Evolutionary conservation across 495 filamentous ascomycete species (phyloP).

Genomic region (Rusavskia elegans): DNA sequence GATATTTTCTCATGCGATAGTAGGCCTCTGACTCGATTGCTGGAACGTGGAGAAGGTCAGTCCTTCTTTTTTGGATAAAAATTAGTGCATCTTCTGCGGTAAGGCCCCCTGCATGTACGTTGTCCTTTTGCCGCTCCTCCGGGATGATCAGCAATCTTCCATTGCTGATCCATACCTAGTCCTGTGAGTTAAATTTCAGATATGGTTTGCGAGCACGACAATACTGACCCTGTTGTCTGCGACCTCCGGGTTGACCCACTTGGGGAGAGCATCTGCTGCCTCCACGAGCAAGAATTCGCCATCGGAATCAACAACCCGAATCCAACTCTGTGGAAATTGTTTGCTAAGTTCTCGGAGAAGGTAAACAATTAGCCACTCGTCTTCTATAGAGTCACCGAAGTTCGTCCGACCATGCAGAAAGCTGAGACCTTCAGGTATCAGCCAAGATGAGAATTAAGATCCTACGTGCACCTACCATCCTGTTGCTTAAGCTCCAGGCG

Average conservation of each 20-base stretch:
- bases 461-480: constrained; percentile 30
- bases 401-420: constrained; percentile 56
- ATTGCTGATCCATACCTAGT: constrained; percentile 57
- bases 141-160: constrained; percentile 65
- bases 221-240: constrained; percentile 59
- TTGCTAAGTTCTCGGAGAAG: constrained; percentile 69
- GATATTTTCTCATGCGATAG: constrained; percentile 70
- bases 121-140: constrained; percentile 18
- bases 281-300: constrained; percentile 93
- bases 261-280: constrained; percentile 73
- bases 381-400: constrained; percentile 86
- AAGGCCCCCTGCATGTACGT: constrained; percentile 31
- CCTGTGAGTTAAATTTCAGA: neutral
- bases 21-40: constrained; percentile 80
- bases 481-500: constrained; percentile 41
- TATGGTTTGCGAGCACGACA: neutral
- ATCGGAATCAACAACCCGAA: constrained; percentile 69
- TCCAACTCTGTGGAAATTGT: constrained; percentile 60
- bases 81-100: constrained; percentile 41
- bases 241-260: constrained; percentile 85
- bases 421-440: constrained; percentile 18
- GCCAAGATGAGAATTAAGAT: neutral
- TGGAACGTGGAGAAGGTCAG: constrained; percentile 43
- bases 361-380: constrained; percentile 94
- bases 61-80: constrained; percentile 35